phyloP scores from a whole-genome alignment of 768 basidiomycete species.

The Inosperma sp. region DNA sequence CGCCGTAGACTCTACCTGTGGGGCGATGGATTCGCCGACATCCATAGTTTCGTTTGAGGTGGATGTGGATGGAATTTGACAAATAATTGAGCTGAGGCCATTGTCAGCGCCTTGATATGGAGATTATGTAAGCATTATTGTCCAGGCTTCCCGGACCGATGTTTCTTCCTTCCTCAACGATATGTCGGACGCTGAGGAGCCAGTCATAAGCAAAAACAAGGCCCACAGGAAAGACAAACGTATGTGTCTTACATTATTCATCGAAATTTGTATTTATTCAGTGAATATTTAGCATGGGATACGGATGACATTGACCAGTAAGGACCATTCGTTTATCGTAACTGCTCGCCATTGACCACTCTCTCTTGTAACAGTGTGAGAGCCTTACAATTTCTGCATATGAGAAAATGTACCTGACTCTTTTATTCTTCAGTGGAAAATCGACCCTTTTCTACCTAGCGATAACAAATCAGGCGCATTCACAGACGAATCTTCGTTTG shows the following conservation, averaged over 20 bases:
- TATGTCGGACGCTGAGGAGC: slow-evolving; percentile 44
- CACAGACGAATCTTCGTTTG: slow-evolving; percentile 95
- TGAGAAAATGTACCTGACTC: background rate
- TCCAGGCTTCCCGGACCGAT: background rate
- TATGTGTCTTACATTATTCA: slow-evolving; percentile 35
- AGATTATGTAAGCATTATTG: slow-evolving; percentile 5
- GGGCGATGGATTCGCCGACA: background rate
- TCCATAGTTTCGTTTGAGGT: slow-evolving; percentile 2
- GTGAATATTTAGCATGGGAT: slow-evolving; percentile 76
- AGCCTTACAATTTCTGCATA: background rate
- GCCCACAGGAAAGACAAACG: slow-evolving; percentile 92
- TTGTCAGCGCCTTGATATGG: slow-evolving; percentile 29
- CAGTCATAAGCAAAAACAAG: slow-evolving; percentile 75
- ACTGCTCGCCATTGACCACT: background rate
- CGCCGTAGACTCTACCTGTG: slow-evolving; percentile 26
- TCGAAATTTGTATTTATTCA: slow-evolving; percentile 8
- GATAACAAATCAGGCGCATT: slow-evolving; percentile 85
- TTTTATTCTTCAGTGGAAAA: slow-evolving; percentile 76
- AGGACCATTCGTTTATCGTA: slow-evolving; percentile 30
- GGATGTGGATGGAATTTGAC: background rate
- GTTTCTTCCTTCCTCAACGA: slow-evolving; percentile 9
- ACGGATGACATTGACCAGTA: slow-evolving; percentile 99
- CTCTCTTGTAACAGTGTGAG: slow-evolving; percentile 40
- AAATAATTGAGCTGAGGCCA: no score
- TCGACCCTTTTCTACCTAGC: slow-evolving; percentile 67